These are phyloP conservation scores for Pterocarpus santalinus DNA, from an alignment of 306 rosid genomes.

Conservation along the genomic window DNA sequence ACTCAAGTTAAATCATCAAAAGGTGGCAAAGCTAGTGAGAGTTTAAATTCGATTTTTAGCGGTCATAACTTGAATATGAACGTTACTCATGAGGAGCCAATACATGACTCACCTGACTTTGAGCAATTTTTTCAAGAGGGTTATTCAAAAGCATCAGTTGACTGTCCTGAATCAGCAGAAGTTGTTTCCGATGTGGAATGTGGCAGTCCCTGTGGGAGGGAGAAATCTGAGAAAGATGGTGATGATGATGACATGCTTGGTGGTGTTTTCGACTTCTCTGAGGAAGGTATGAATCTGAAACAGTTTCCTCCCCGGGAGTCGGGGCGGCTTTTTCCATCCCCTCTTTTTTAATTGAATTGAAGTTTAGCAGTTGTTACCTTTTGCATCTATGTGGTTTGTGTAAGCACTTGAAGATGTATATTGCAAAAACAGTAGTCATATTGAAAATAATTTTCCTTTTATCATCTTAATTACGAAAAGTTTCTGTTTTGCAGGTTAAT, in stretches of 20 bases:
- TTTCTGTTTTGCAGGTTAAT: constrained; percentile 67
- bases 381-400: neutral
- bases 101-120: constrained; percentile 61
- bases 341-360: constrained; percentile 20
- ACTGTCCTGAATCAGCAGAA: constrained; percentile 55
- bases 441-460: neutral
- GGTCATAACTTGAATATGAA: constrained; percentile 65
- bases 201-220: constrained; percentile 67
- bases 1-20: constrained; percentile 52
- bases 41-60: constrained; percentile 58
- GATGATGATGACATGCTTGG: constrained; percentile 77
- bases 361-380: constrained; percentile 10
- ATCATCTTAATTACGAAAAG: neutral
- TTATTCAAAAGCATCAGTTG: constrained; percentile 64
- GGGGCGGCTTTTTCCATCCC: no score
- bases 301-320: neutral
- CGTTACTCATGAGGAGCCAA: constrained; percentile 59
- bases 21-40: constrained; percentile 51
- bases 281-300: constrained; percentile 69
- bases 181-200: constrained; percentile 62
- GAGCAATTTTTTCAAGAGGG: constrained; percentile 78
- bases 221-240: constrained; percentile 81
- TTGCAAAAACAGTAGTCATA: neutral
- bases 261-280: constrained; percentile 86
- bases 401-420: neutral